phyloP scores from a whole-genome alignment of 257 asterid species.

The Przewalskia tangutica region DNA sequence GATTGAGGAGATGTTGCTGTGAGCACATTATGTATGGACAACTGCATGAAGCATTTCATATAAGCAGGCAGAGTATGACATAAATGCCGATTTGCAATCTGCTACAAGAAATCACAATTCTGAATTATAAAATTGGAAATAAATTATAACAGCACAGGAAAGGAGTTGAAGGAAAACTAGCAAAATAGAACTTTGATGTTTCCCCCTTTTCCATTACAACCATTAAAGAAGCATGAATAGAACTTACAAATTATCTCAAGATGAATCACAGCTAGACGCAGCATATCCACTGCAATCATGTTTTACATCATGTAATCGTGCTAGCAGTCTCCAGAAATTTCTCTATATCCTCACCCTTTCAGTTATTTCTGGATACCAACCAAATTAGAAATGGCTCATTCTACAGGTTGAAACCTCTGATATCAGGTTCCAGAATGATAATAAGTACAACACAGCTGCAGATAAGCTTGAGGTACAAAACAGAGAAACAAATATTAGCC shows the following conservation, averaged over 20 bases:
- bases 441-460: neutral
- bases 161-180: neutral
- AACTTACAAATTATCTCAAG: neutral
- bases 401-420: slow-evolving; percentile 1
- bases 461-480: neutral
- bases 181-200: neutral
- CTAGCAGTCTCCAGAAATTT: neutral
- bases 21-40: neutral
- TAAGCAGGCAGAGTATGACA: neutral
- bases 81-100: neutral
- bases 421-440: neutral
- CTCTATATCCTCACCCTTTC: neutral
- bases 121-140: neutral
- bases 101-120: neutral
- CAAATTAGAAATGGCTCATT: neutral
- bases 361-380: neutral
- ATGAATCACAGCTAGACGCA: neutral
- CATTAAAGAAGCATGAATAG: neutral
- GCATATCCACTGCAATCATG: neutral
- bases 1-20: neutral
- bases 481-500: neutral
- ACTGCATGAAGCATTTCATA: neutral
- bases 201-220: neutral
- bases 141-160: neutral
- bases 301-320: neutral